Percentiles rank a stretch among this genome's conserved stretches.
Evolutionary conservation across 2,329 filamentous ascomycete species (phyloP).

Genomic region (Fusarium mexicanum): DNA sequence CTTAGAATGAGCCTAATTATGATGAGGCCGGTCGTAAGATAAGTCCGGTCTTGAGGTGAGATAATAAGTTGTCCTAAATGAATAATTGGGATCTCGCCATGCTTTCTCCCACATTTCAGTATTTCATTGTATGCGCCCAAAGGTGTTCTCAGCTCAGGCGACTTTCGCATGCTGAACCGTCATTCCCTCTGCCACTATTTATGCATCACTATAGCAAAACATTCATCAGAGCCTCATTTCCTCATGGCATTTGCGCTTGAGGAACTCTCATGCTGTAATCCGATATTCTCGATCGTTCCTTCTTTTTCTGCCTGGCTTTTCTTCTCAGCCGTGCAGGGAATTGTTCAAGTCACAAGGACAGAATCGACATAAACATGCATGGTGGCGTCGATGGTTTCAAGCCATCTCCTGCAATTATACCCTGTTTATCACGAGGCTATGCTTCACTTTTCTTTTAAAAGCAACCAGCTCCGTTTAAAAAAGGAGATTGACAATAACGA

Average conservation of each 20-base stretch:
- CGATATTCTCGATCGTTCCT: rapidly evolving
- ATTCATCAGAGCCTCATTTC: neutral
- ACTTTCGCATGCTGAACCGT: neutral
- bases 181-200: rapidly evolving
- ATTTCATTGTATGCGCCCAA: no score
- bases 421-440: neutral
- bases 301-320: neutral
- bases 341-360: neutral
- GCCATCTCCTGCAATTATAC: neutral
- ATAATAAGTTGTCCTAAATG: neutral
- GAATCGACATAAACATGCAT: neutral
- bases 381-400: neutral
- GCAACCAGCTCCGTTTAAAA: neutral
- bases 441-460: neutral
- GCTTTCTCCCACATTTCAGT: no score
- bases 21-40: no score
- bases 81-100: neutral
- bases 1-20: neutral
- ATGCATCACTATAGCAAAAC: neutral
- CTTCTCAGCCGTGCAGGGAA: no score
- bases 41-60: no score
- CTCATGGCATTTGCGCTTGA: rapidly evolving
- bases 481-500: neutral
- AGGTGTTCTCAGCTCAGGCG: neutral
- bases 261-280: rapidly evolving